Base-by-base conservation (phyloP, 1,284 basidiomycete species). In the Afroboletus lepidellus region DNA sequence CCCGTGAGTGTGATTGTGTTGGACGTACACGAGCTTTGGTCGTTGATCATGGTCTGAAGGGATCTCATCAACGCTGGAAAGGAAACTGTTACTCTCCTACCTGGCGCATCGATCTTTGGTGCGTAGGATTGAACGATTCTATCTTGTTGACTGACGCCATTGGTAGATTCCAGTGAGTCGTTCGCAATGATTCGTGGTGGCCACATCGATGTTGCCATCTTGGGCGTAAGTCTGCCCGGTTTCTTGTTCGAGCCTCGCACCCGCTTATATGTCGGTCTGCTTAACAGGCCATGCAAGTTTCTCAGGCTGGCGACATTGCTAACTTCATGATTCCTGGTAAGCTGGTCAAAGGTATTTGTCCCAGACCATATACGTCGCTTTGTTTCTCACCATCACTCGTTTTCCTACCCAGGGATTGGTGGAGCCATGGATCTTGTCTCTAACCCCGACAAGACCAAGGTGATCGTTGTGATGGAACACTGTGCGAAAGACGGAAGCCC, bases 251-350 rank as follows among this genome's bases (percentile, higher is more conserved):
- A 18, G 18, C 11, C 7, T 30, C 16, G 5, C 34, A 24, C 1
- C 15, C 48, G 7, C 7, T 52, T 41, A 52, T 41, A 32, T 36
- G 9, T 38, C 11, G 20, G 11, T 34, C 39, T 41, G 41, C 54
- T 53, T 11, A 36, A 34, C 53, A 91, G 88, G 94, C 95, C 3
- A 93, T 98, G 85, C 88, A 98, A 78, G 94, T 98, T 46, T 93
- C 92, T 2, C 84, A 89, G 60, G 85, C 85, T 21, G 96, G 95
- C 54, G 94, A 98, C 68, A 88, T 98, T 56, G 95, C 96, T 46
- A 98, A 98, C 77, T 98, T 92, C 70, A 98, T 97, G 94, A 93
- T 98, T 61, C 94, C 94, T 15, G 92, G 92, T 29, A 94, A 95
- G 73, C 81, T 94, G 65, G 83, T 93, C 48, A 92, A 91, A 77